Conservation (phyloP, 1,139 yeast species). For the Yamadazyma epiphylla region DNA sequence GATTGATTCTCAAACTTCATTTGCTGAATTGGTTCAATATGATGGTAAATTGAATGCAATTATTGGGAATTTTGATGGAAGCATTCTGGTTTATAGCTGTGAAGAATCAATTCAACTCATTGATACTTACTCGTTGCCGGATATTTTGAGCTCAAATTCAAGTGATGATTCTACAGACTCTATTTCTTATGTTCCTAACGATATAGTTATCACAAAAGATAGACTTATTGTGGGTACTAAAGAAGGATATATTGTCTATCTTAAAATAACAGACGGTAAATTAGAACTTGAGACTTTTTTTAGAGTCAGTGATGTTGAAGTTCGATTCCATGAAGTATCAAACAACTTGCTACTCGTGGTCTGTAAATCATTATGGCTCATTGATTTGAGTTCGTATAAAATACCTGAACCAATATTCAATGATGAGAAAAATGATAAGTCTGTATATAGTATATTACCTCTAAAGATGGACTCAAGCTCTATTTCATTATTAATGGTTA, state of each 20-base stretch:
- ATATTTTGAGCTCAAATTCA: too few species aligned
- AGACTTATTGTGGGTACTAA: constrained; percentile 25
- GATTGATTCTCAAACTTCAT: constrained; percentile 17
- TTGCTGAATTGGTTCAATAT: constrained; percentile 9
- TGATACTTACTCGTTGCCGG: too few species aligned
- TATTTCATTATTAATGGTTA: constrained; percentile 19
- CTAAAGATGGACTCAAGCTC: constrained; percentile 5
- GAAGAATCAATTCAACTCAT: neutral
- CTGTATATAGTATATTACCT: constrained; percentile 15
- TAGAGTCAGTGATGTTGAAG: constrained; percentile 21
- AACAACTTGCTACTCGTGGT: constrained; percentile 23
- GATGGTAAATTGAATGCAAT: constrained; percentile 6
- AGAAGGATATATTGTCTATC: constrained; percentile 22
- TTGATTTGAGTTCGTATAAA: constrained; percentile 26
- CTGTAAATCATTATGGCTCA: constrained; percentile 40
- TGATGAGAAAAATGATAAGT: constrained; percentile 29
- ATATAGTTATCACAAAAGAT: constrained; percentile 8
- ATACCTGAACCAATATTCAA: constrained; percentile 42
- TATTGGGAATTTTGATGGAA: constrained; percentile 22
- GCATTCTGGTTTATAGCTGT: neutral
- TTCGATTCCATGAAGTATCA: constrained; percentile 4
- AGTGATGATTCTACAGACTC: neutral
- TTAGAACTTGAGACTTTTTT: constrained; percentile 14
- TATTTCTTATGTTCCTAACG: constrained; percentile 16
- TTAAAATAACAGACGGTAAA: constrained; percentile 10